Base-by-base conservation (phyloP, 2,329 filamentous ascomycete genomes). In the Metarhizium rileyi region DNA sequence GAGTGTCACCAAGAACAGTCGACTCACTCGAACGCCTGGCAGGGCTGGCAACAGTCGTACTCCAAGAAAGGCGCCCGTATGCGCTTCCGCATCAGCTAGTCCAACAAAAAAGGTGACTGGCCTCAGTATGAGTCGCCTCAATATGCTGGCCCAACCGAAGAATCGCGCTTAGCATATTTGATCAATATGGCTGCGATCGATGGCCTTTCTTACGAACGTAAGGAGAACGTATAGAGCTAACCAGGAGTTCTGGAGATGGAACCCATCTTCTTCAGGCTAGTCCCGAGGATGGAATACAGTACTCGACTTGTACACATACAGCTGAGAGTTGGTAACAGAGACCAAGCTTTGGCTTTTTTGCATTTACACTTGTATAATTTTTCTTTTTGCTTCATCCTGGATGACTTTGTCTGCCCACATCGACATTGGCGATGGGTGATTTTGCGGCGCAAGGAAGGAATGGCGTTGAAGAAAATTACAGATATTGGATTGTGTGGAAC, bases 111-210 rank as follows among this genome's bases (percentile, higher is more conserved):
- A 78, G 68, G 71, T 65, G 52, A 57, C 59, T 5, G 69, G 73
- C 23, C 62, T 84, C 50, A 83, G 73, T 55, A 61, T 82, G 52
- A 81, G 76, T 60, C 72, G 81, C 52, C 68, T 84, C 49, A 77
- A 81, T 58, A 77, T 80, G 75, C 73, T 84, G 23, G 74, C 81
- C 44, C 71, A 72, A 42, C 80, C 80, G 1, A 84, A 83, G 69
- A 64, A 72, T 54, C 72, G 80, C 51, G 74, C 66, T 52, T 78
- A 66, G 46, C 44, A 22, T 10, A 42, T 14, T 42, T 23, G 6
- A 16, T 14, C 38, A 20, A 16, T 20, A 14, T 9, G 8, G 14
- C 8, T 20, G 38, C 20, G 38, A 23, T 42, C 22, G 22, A 38
- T 38, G 18, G 20, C 6, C n/a, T 38, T 38, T 18, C 18, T 20